Percentiles rank a stretch among this genome's conserved stretches.
These are phyloP conservation scores for Conticribra weissflogii DNA, from an alignment of 108 stramenopile species.

Conservation along the genomic window DNA sequence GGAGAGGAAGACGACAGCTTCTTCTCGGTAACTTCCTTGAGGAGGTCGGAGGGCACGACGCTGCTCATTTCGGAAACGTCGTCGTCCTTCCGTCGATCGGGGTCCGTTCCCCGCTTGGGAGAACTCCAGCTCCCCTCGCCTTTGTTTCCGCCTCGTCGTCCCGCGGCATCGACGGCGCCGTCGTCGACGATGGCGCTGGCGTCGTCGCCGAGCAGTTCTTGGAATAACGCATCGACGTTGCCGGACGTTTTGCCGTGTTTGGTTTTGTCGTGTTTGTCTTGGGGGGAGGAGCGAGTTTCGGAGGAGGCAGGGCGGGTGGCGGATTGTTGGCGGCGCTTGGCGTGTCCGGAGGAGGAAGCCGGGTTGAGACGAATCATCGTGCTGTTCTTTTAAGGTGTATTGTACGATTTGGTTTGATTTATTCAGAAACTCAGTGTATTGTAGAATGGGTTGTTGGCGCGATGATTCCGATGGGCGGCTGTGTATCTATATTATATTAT, in stretches of 20 bases:
- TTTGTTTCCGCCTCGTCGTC: no score
- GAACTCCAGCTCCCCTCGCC: background rate
- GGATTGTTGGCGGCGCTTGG: no score
- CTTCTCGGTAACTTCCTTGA: background rate
- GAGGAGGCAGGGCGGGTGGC: background rate
- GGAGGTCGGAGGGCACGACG: slow-evolving; percentile 10
- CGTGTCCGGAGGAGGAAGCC: no score
- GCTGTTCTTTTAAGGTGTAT: no score
- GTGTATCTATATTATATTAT: no score
- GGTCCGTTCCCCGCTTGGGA: background rate
- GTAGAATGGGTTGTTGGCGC: no score
- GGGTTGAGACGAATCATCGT: no score
- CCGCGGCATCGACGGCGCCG: no score
- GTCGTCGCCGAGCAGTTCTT: slow-evolving; percentile 32
- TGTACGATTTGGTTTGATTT: no score
- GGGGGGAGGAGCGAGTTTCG: background rate
- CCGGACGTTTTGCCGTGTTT: background rate
- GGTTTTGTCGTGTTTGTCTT: background rate
- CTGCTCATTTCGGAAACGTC: slow-evolving; percentile 33
- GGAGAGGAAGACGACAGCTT: background rate
- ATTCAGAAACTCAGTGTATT: no score
- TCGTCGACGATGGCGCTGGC: slow-evolving; percentile 27
- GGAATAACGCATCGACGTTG: slow-evolving; percentile 13
- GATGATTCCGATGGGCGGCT: no score
- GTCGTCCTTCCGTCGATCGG: slow-evolving; percentile 9